Evolutionary conservation across 73 alveolate species (phyloP), one percentile per base, ranked within the genome.

Genomic region (Breviolum minutum): DNA sequence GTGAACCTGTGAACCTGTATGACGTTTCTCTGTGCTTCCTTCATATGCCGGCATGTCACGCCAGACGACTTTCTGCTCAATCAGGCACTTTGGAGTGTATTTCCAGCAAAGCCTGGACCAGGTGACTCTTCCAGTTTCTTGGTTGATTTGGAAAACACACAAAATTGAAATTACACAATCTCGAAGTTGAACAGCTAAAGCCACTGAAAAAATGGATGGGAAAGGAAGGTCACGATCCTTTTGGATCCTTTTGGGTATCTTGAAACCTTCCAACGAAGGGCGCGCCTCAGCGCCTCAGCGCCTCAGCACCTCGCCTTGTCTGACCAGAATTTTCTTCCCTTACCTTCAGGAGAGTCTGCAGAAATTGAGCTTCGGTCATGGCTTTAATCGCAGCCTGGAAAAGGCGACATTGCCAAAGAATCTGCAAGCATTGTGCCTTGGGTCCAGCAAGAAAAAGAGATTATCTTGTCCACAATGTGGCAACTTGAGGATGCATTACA

Each of bases 81-180:
- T 76, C 29, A 54, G 92, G 92, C 60, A 54, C 92, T 83, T 83
- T n/a, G 92, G 92, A 12, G 92, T 83, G 2, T 83, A 54, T 11
- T 83, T 83, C n/a, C 92, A 83, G 92, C 92, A 83, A 62, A 83
- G 92, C 61, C 26, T 83, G 61, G 92, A 83, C 92, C 24, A 54
- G 24, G n/a, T 62, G 60, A 62, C 40, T 11, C 76, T 83, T 22
- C 92, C 92, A 54, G 92, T 8, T 61, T 10, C 61, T 13, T 26
- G 92, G 76, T 1, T 9, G n/a, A 9, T 77, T 9, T 9, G 7
- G 14, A 29, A n/a, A 77, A n/a, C 63, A 8, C 61, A 1, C 26
- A 5, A 24, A 20, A n/a, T 20, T 7, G 63, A 27, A 8, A 30
- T 77, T 77, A 24, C 24, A 12, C 86, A 24, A 76, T 29, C 86